Conservation (phyloP, 352 stramenopile genomes). For the Pythium rhizo-oryzae region DNA sequence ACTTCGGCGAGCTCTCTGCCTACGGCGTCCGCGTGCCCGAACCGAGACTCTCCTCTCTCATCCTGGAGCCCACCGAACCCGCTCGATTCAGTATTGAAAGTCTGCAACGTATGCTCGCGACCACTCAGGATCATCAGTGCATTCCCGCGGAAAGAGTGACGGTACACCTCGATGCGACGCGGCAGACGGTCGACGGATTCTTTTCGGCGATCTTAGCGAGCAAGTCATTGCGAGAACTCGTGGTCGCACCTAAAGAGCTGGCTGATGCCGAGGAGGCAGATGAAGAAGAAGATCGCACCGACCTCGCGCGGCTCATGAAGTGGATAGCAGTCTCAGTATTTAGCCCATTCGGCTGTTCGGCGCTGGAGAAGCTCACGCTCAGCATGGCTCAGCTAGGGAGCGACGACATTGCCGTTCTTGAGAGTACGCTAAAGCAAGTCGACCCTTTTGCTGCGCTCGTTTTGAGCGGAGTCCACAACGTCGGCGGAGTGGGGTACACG, state of each 20-base stretch:
- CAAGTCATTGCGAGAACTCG: neutral
- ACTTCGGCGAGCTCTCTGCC: neutral
- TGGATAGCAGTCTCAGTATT: neutral
- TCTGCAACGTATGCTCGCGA: neutral
- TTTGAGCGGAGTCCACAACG: too few species aligned
- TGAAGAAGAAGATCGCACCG: neutral
- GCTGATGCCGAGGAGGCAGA: too few species aligned
- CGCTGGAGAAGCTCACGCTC: neutral
- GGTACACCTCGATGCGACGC: neutral
- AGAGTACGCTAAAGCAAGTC: too few species aligned
- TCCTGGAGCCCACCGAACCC: neutral
- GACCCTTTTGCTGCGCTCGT: too few species aligned
- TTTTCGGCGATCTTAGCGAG: neutral
- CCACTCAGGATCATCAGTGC: neutral
- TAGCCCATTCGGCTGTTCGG: neutral
- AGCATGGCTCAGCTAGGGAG: too few species aligned
- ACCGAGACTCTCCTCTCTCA: neutral
- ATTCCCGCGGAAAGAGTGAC: neutral
- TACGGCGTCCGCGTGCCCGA: neutral
- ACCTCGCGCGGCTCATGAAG: neutral
- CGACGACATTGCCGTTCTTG: too few species aligned
- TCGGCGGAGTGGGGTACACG: neutral
- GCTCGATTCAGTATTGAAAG: neutral
- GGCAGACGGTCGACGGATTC: neutral
- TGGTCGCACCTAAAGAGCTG: neutral